These are phyloP conservation scores for Tulasnella sp. DNA, from an alignment of 768 basidiomycete species.

Conservation along the genomic window DNA sequence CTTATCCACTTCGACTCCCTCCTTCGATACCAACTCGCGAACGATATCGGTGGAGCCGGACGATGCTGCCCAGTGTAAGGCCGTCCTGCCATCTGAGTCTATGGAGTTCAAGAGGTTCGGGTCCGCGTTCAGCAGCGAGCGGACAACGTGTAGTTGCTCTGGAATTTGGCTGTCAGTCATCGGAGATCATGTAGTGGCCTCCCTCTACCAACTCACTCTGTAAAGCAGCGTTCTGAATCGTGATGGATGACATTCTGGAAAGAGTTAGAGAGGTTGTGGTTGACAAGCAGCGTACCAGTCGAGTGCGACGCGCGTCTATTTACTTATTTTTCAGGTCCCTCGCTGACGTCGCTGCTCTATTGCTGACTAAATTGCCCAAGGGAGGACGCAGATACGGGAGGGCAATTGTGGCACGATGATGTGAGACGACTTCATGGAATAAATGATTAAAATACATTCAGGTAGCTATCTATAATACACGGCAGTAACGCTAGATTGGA, in stretches of 20 bases:
- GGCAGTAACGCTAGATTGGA: background rate
- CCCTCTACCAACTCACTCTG: constrained; percentile 3
- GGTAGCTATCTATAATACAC: background rate
- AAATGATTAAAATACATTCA: background rate
- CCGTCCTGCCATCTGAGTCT: constrained; percentile 70
- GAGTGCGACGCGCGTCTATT: constrained; percentile 11
- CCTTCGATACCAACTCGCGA: constrained; percentile 59
- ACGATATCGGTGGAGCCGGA: constrained; percentile 56
- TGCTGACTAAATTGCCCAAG: too few relatives aligned
- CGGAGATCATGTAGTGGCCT: background rate
- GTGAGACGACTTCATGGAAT: too few relatives aligned
- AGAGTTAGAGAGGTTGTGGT: background rate
- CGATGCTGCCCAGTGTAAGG: constrained; percentile 80
- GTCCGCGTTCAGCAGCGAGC: constrained; percentile 55
- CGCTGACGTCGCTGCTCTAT: background rate
- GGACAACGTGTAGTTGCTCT: constrained; percentile 69
- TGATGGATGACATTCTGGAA: constrained; percentile 6
- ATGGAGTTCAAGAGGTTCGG: constrained; percentile 50
- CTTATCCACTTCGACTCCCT: constrained; percentile 45
- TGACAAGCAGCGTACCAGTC: background rate
- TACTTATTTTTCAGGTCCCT: background rate
- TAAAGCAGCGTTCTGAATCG: constrained; percentile 21
- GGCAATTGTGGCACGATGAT: too few relatives aligned
- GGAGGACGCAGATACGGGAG: too few relatives aligned
- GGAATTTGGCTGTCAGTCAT: background rate